Evolutionary conservation across 495 filamentous ascomycete genomes (phyloP), one percentile per base, ranked within the genome.

Genomic region (Aspergillus heteromorphus): DNA sequence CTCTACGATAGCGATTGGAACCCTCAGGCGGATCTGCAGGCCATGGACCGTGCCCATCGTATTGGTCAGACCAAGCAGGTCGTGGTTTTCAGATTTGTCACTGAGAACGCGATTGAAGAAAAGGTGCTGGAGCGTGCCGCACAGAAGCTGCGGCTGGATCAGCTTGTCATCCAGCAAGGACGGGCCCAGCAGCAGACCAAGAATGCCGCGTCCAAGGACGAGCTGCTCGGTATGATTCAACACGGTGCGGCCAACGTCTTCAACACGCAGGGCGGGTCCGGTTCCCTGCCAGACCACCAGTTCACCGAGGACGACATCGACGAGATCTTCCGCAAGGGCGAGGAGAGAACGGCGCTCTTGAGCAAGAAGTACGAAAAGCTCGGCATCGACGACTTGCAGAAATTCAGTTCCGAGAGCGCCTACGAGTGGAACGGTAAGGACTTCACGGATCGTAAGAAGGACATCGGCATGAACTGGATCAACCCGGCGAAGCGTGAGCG

Each of bases 1-100:
- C 83, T 99, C n/a, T 99, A 91, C 65, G 93, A 99, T 67, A 96
- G 91, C 67, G 93, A 99, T 65, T 99, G 93, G 93, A 99, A 99
- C 60, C 93, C 93, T 6, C 93, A 99, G 70, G 93, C 93, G 14
- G 93, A 99, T 83, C 70, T 98, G 42, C 93, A 98, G 72, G 93
- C 93, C 40, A 98, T 98, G 93, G 93, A 98, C 58, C 88, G 93
- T 58, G 93, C 93, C 27, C 93, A 98, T 75, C 89, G 93, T 72
- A 98, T 98, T 65, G 93, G 93, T 42, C 93, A 99, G 71, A 99
- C 89, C 1, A 99, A 99, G 71, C 93, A 99, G 63, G 93, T 99
- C 2, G 79, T 90, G 29, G 93, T 97, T 1, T 99, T 93, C 73
- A 82, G 93, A 52, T 96, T 99, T 56, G 87, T 99, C 41, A 99